Evolutionary conservation across 768 basidiomycete species (phyloP).

Genomic region (Lentinula detonsa): DNA sequence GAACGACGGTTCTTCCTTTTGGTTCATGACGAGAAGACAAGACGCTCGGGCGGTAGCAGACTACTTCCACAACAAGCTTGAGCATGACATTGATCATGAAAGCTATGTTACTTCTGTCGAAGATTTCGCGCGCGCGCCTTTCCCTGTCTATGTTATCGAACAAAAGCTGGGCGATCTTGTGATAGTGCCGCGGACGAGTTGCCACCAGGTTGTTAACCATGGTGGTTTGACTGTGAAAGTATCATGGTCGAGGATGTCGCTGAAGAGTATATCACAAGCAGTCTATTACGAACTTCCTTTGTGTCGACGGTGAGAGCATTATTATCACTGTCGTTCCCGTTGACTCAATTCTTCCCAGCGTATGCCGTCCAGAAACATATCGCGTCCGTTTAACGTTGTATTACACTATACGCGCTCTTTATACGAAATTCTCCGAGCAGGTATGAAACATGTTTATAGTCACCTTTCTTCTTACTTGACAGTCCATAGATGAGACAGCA

Average conservation of each 20-base stretch:
- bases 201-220: slow-evolving; percentile 78
- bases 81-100: slow-evolving; percentile 69
- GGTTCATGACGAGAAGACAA: slow-evolving; percentile 77
- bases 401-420: slow-evolving; percentile 31
- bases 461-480: background rate
- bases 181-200: slow-evolving; percentile 73
- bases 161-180: slow-evolving; percentile 76
- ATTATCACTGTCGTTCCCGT: background rate
- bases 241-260: slow-evolving; percentile 83
- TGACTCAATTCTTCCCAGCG: slow-evolving; percentile 32
- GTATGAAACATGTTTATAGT: background rate
- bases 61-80: slow-evolving; percentile 51
- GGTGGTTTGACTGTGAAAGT: slow-evolving; percentile 81
- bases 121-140: slow-evolving; percentile 60
- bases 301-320: slow-evolving; percentile 57
- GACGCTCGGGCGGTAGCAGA: slow-evolving; percentile 46
- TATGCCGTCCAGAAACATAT: slow-evolving; percentile 78
- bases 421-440: background rate
- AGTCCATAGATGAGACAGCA: background rate
- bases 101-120: slow-evolving; percentile 56
- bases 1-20: slow-evolving; percentile 65
- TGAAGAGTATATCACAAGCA: slow-evolving; percentile 51
- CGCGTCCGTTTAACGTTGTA: slow-evolving; percentile 64
- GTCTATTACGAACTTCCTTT: slow-evolving; percentile 72
- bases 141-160: slow-evolving; percentile 62